Base-by-base conservation (phyloP, 1,284 basidiomycete genomes). In the Fomitopsis pinicola region DNA sequence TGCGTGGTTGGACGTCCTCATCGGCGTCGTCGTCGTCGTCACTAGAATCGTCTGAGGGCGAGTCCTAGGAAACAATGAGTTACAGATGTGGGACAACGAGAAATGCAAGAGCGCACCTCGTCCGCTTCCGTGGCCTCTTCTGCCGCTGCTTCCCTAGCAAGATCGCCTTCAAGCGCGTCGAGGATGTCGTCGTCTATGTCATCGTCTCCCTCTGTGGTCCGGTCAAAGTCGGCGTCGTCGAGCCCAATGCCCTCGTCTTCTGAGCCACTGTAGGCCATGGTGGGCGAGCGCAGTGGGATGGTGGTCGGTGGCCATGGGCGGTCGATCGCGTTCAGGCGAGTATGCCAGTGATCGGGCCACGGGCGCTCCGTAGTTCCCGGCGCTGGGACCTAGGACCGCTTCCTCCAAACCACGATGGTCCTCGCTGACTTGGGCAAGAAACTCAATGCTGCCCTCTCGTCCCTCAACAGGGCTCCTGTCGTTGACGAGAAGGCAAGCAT, bases 351-450 rank as follows among this genome's bases (percentile, higher is more conserved):
- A 53, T 35, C 50, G 58, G 28, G 19, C 4, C 17, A 33, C 38
- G 52, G 52, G 52, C 52, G 52, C 52, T 54, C 52, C 52, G 52
- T 46, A 44, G 22, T 26, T 36, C n/a, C 30, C 33, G 55, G 58
- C 58, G 42, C 60, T 59, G 15, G 26, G 28, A 36, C 30, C 28
- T 9, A 22, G 35, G 36, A 46, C 19, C 52, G 52, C 35, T 52
- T 57, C 48, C 57, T 60, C 69, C 69, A 68, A 70, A 65, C 64
- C 72, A 77, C 68, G 70, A 97, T 98, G 97, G 97, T 99, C 73
- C 84, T 99, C 72, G 93, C 94, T 67, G 97, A 98, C 80, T 84
- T 99, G 63, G 97, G 97, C 64, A 85, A 92, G 68, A 93, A 91
- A 73, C 91, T 99, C 76, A 97, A 97, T 76, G 88, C 89, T 62